Evolutionary conservation across 2,329 filamentous ascomycete species (phyloP).

Genomic region (Emergomyces pasteurianus): DNA sequence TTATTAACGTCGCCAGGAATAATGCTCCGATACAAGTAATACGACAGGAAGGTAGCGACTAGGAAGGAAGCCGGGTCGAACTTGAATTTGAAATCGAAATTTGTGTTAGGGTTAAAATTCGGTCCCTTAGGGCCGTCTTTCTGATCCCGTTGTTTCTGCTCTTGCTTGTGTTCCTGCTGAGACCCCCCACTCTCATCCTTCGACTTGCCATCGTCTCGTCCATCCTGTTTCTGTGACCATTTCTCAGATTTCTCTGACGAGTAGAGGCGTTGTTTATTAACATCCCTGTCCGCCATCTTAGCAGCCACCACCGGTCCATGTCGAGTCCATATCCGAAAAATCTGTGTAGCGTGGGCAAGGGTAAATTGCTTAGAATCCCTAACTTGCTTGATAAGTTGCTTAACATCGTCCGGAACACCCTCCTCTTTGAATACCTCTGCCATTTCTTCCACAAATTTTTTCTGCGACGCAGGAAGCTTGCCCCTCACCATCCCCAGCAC

Average conservation of each 20-base stretch:
- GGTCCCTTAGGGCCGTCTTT: constrained; percentile 13
- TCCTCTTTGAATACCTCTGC: constrained; percentile 52
- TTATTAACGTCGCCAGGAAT: constrained; percentile 53
- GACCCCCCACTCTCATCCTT: constrained; percentile 8
- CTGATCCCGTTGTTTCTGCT: constrained; percentile 23
- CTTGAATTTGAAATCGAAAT: constrained; percentile 34
- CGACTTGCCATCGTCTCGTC: constrained; percentile 9
- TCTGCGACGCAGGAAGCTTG: constrained; percentile 51
- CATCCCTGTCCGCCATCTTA: constrained; percentile 14
- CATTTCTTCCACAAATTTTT: constrained; percentile 46
- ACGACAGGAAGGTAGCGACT: constrained; percentile 48
- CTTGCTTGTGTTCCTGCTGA: constrained; percentile 14
- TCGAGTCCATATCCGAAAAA: constrained; percentile 45
- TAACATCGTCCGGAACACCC: constrained; percentile 58
- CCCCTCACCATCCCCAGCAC: constrained; percentile 46
- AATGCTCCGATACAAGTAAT: constrained; percentile 52
- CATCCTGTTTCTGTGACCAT: constrained; percentile 11
- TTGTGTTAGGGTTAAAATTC: constrained; percentile 18
- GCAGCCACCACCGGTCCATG: constrained; percentile 43
- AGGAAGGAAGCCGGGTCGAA: constrained; percentile 45
- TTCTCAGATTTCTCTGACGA: constrained; percentile 7
- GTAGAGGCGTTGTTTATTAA: constrained; percentile 10
- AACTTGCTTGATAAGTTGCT: constrained; percentile 48
- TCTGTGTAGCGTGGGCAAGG: constrained; percentile 47
- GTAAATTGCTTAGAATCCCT: constrained; percentile 37